Conservation (phyloP, 768 basidiomycete species). For the Lactarius sanguifluus region DNA sequence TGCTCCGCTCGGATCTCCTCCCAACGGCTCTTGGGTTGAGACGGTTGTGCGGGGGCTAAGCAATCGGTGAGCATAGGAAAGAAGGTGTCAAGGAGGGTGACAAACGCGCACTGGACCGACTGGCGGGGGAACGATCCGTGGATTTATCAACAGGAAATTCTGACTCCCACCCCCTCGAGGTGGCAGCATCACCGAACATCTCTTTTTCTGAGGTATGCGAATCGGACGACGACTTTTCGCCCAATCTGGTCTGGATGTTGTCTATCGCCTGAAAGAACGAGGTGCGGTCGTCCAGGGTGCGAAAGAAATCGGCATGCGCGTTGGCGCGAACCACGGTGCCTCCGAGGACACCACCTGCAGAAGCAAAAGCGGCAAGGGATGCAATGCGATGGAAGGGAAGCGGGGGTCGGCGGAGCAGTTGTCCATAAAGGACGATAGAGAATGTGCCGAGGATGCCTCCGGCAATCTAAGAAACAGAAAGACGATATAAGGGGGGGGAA, state of each 20-base stretch:
- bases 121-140: background rate
- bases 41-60: slow-evolving; percentile 4
- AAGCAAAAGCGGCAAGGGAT: slow-evolving; percentile 33
- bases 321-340: slow-evolving; percentile 34
- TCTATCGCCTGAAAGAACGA: slow-evolving; percentile 37
- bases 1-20: slow-evolving; percentile 64
- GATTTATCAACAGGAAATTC: background rate
- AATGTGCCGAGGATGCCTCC: slow-evolving; percentile 34
- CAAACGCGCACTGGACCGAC: background rate
- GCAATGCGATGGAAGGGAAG: slow-evolving; percentile 34
- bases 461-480: slow-evolving; percentile 29
- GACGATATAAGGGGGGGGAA: slow-evolving; percentile 9
- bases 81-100: background rate
- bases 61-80: background rate
- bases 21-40: slow-evolving; percentile 48
- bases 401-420: slow-evolving; percentile 32
- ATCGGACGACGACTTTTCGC: slow-evolving; percentile 25
- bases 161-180: slow-evolving; percentile 3
- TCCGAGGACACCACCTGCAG: slow-evolving; percentile 36
- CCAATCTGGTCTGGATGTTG: slow-evolving; percentile 35
- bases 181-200: background rate
- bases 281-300: slow-evolving; percentile 36
- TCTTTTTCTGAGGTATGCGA: slow-evolving; percentile 6
- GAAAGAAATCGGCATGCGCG: slow-evolving; percentile 37
- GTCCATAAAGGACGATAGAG: slow-evolving; percentile 34